Evolutionary conservation across 129 eudicot species (phyloP).

Genomic region (Heracleum sosnowskyi): DNA sequence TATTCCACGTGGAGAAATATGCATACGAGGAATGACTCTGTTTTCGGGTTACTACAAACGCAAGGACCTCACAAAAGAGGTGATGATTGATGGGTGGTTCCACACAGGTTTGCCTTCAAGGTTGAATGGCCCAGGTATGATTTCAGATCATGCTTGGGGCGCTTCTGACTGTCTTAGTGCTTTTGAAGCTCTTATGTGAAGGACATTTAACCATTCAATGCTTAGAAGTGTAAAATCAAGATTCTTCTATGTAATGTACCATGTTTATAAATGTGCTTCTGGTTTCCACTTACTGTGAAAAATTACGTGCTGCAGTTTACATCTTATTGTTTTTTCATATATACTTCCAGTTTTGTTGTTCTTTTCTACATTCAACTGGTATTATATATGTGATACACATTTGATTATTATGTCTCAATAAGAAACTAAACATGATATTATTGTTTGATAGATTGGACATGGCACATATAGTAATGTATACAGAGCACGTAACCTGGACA

Average conservation of each 20-base stretch:
- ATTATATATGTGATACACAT: neutral
- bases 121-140: too few species aligned
- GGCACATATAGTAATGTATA: conserved; percentile 91
- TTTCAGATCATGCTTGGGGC: too few species aligned
- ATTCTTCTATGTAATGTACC: too few species aligned
- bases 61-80: conserved; percentile 69
- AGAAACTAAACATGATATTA: conserved; percentile 7
- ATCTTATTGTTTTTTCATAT: too few species aligned
- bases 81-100: conserved; percentile 67
- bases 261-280: too few species aligned
- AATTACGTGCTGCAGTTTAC: too few species aligned
- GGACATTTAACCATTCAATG: too few species aligned
- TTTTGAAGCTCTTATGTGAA: neutral
- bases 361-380: neutral
- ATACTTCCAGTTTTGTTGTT: neutral
- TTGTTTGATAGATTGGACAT: conserved; percentile 58
- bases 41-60: conserved; percentile 77
- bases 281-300: too few species aligned
- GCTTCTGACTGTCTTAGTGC: too few species aligned
- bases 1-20: conserved; percentile 66
- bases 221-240: too few species aligned
- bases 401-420: neutral
- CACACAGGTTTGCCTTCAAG: conserved; percentile 59
- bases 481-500: conserved; percentile 65
- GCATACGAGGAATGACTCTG: conserved; percentile 61